Conservation (phyloP, 306 rosid genomes). For the Biancaea sappan region DNA sequence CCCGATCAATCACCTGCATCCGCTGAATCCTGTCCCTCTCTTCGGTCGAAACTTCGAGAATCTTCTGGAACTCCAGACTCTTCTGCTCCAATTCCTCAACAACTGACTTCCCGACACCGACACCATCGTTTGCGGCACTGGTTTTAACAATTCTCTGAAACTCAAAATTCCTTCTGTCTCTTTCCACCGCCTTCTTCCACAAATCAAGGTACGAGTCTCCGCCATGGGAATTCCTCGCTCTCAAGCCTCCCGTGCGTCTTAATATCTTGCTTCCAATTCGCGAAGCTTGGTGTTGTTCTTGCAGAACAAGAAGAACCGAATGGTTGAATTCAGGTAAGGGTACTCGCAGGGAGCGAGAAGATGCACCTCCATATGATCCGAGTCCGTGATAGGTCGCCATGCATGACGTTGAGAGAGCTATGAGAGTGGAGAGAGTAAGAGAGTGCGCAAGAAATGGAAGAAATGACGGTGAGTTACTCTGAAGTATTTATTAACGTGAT, state of each 20-base stretch:
- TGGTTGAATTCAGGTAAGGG: conserved; percentile 1
- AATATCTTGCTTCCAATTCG: neutral
- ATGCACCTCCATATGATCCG: conserved; percentile 37
- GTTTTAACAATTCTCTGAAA: conserved; percentile 58
- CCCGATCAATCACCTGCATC: conserved; percentile 88
- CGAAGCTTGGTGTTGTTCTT: neutral
- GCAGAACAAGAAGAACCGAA: neutral
- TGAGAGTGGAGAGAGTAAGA: neutral
- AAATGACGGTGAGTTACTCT: conserved; percentile 24
- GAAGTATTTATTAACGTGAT: neutral
- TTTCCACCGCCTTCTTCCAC: conserved; percentile 86
- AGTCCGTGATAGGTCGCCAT: conserved; percentile 61
- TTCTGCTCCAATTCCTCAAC: conserved; percentile 57
- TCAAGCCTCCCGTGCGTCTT: conserved; percentile 14
- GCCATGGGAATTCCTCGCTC: conserved; percentile 38
- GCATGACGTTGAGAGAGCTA: neutral
- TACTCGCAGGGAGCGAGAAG: conserved; percentile 28
- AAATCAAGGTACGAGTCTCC: conserved; percentile 67
- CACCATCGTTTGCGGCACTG: neutral
- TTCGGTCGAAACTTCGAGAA: conserved; percentile 69
- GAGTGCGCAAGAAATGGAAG: neutral
- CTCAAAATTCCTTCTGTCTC: conserved; percentile 51
- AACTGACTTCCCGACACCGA: conserved; percentile 4
- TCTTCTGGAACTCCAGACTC: conserved; percentile 70
- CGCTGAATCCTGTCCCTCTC: conserved; percentile 83